Percentiles rank a stretch among this genome's conserved stretches.
Conservation (phyloP, 129 eudicot genomes). For the Kitagawia praeruptora region DNA sequence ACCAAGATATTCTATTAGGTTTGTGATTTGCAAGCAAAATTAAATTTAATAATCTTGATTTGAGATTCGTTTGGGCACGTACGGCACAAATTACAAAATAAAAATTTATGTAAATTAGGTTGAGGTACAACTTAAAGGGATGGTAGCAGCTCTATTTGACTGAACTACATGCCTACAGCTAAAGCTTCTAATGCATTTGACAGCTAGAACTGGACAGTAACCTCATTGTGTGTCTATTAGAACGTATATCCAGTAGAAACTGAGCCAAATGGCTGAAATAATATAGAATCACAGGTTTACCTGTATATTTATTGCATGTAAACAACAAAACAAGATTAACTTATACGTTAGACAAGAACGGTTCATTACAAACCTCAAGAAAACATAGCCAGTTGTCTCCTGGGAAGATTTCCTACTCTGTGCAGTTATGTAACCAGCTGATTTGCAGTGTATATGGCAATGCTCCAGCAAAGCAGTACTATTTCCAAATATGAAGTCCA, state of each 20-base stretch:
- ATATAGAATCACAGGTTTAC: not conserved
- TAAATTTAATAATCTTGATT: not conserved
- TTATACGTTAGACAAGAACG: not conserved
- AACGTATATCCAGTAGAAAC: not conserved
- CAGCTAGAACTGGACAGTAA: not conserved
- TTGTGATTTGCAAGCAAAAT: not conserved
- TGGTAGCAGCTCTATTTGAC: not conserved
- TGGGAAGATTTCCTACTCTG: slow-evolving; percentile 89
- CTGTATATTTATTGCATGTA: not conserved
- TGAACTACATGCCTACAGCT: not conserved
- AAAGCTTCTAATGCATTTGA: not conserved
- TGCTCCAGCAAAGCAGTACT: slow-evolving; percentile 91
- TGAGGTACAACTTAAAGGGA: not conserved
- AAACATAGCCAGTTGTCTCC: slow-evolving; percentile 85
- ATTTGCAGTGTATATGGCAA: slow-evolving; percentile 94
- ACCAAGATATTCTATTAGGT: not conserved
- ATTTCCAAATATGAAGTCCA: slow-evolving; percentile 92
- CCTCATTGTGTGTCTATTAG: not conserved
- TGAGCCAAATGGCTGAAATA: not conserved
- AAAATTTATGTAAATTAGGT: not conserved
- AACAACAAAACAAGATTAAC: not conserved
- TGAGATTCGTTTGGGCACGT: not conserved
- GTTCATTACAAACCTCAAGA: slow-evolving; percentile 52
- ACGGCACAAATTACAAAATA: not conserved
- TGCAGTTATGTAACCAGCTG: slow-evolving; percentile 78